A percentile compares a stretch with the other conserved stretches of the same genome.
Evolutionary conservation across 176 grass and related monocot species (phyloP).

Genomic region (Bromus sterilis): DNA sequence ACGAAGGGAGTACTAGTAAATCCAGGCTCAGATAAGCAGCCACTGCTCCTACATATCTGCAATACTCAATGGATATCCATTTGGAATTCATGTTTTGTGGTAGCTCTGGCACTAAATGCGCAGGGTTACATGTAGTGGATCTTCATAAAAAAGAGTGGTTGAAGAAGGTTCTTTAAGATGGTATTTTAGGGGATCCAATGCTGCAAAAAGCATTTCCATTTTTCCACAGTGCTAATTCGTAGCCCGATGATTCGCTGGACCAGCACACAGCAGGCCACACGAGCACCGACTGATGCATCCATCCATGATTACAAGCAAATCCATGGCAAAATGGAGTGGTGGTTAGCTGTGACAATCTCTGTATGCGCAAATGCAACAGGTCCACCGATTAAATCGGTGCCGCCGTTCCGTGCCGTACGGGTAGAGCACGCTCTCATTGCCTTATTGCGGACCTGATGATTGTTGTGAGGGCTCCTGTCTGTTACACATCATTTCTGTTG

Average conservation of each 20-base stretch:
- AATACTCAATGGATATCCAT: too few species aligned
- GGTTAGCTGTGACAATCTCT: background rate
- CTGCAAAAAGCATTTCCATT: background rate
- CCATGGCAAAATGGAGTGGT: background rate
- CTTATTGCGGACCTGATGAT: background rate
- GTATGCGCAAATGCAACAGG: background rate
- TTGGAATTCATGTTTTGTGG: background rate
- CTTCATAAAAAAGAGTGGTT: background rate
- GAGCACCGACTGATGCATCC: background rate
- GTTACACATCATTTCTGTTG: background rate
- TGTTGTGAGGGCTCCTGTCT: background rate
- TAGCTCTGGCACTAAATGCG: background rate
- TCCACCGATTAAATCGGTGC: background rate
- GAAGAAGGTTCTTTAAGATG: background rate
- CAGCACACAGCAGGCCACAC: background rate
- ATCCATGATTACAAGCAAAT: conserved; percentile 2
- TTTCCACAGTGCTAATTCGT: background rate
- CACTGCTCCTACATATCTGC: too few species aligned
- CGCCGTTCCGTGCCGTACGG: background rate
- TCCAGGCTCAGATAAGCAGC: too few species aligned
- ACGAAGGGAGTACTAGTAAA: too few species aligned
- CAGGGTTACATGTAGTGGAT: background rate
- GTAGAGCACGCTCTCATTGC: background rate
- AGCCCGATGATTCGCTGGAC: conserved; percentile 18
- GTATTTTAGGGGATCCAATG: background rate